A percentile compares a stretch with the other conserved stretches of the same genome.
These are phyloP conservation scores for Plantago elongata DNA, from an alignment of 257 asterid genomes.

Conservation along the genomic window DNA sequence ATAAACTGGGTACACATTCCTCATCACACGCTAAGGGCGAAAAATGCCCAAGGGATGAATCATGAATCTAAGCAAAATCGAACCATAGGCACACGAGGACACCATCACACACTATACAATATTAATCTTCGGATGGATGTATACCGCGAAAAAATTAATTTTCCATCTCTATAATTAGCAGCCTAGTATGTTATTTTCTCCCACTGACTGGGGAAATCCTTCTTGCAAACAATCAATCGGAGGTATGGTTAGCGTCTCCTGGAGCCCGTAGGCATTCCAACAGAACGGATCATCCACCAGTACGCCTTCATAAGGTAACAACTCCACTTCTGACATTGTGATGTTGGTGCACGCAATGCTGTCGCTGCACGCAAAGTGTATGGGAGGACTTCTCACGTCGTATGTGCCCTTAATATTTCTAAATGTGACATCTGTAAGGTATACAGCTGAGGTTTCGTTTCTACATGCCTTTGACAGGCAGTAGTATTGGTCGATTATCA, in stretches of 20 bases:
- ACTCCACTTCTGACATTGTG: slow-evolving; percentile 92
- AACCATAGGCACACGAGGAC: not conserved
- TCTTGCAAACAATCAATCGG: slow-evolving; percentile 83
- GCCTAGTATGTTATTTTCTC: slow-evolving; percentile 37
- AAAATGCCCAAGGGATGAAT: slow-evolving; percentile 54
- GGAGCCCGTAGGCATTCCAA: slow-evolving; percentile 89
- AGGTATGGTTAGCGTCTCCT: slow-evolving; percentile 83
- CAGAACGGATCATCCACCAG: slow-evolving; percentile 93
- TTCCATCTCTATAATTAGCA: slow-evolving; percentile 27
- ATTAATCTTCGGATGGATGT: not conserved
- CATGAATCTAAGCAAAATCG: slow-evolving; percentile 14
- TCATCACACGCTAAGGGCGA: slow-evolving; percentile 54
- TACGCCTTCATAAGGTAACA: slow-evolving; percentile 70
- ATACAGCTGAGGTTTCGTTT: slow-evolving; percentile 79
- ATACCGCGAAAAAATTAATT: not conserved
- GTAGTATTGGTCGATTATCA: slow-evolving; percentile 85
- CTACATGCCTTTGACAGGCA: slow-evolving; percentile 72
- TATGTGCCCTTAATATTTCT: slow-evolving; percentile 88
- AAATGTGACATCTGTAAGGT: slow-evolving; percentile 52
- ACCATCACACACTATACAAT: slow-evolving; percentile 3
- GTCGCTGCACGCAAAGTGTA: slow-evolving; percentile 95
- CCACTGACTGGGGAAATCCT: slow-evolving; percentile 54
- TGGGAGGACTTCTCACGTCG: slow-evolving; percentile 78
- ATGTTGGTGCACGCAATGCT: slow-evolving; percentile 81
- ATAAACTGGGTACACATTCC: slow-evolving; percentile 6